Percentiles rank a stretch among this genome's conserved stretches.
Conservation (phyloP, 805 yeast species). For the Candida taoyuanica region DNA sequence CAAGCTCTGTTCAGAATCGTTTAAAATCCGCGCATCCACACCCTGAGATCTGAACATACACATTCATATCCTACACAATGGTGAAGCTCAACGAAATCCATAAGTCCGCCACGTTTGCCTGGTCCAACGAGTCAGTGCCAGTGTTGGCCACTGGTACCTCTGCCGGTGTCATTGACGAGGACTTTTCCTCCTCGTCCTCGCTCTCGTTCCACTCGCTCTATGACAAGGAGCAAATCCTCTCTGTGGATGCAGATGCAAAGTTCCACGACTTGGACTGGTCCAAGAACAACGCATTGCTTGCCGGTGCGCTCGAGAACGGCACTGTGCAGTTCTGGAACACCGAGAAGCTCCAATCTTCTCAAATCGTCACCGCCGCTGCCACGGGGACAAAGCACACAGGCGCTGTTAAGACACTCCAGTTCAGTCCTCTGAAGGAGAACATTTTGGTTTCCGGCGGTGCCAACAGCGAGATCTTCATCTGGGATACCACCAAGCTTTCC, state of each 20-base stretch:
- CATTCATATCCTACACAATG: too few relatives aligned
- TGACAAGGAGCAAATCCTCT: conserved; percentile 36
- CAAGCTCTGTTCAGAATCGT: too few relatives aligned
- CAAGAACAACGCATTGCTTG: conserved; percentile 56
- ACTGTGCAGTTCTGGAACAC: conserved; percentile 75
- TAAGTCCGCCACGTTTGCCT: conserved; percentile 91
- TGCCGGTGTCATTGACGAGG: conserved; percentile 93
- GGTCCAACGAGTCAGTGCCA: conserved; percentile 79
- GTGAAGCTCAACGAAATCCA: conserved; percentile 80
- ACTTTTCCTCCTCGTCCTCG: conserved; percentile 73
- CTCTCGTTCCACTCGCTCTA: conserved; percentile 73
- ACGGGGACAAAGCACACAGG: conserved; percentile 58
- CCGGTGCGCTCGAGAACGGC: conserved; percentile 89
- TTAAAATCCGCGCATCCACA: too few relatives aligned
- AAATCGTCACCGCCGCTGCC: conserved; percentile 46
- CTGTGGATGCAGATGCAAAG: conserved; percentile 48
- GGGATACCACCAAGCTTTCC: conserved; percentile 75
- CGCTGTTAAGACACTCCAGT: conserved; percentile 66
- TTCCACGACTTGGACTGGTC: conserved; percentile 89
- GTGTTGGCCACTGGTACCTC: conserved; percentile 84
- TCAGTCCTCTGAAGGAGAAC: conserved; percentile 69
- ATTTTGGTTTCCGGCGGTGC: conserved; percentile 83
- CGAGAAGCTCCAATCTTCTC: conserved; percentile 38
- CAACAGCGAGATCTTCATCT: conserved; percentile 82
- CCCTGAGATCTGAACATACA: neutral